Conservation (phyloP, 2,329 filamentous ascomycete genomes). For the Fusarium algeriense region DNA sequence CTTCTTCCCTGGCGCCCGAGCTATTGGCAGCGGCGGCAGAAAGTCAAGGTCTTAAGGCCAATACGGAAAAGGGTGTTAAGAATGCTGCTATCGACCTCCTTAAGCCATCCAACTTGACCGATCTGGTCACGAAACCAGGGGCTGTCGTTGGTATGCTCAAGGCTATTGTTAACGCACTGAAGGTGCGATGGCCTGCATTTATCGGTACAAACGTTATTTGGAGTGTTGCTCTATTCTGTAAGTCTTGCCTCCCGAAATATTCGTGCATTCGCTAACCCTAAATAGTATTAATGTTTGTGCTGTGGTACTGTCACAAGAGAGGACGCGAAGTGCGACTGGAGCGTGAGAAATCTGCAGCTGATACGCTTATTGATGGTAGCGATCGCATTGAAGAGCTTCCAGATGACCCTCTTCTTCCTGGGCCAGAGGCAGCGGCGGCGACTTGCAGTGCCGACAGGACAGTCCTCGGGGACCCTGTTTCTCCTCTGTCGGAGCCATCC, state of each 20-base stretch:
- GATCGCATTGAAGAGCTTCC: slow-evolving; percentile 63
- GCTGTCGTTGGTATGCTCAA: slow-evolving; percentile 85
- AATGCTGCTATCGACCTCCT: slow-evolving; percentile 75
- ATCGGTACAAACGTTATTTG: slow-evolving; percentile 92
- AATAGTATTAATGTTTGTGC: slow-evolving; percentile 86
- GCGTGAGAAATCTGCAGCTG: slow-evolving; percentile 59
- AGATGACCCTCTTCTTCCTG: slow-evolving; percentile 60
- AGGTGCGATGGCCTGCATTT: slow-evolving; percentile 88
- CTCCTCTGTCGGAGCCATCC: slow-evolving; percentile 33
- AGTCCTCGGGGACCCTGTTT: slow-evolving; percentile 34
- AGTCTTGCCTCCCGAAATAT: slow-evolving; percentile 51
- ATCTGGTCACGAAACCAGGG: slow-evolving; percentile 87
- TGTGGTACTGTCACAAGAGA: slow-evolving; percentile 99
- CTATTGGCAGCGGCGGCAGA: slow-evolving; percentile 83
- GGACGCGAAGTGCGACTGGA: slow-evolving; percentile 87
- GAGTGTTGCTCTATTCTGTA: slow-evolving; percentile 88
- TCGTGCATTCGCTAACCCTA: neutral
- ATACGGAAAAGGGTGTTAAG: slow-evolving; percentile 68
- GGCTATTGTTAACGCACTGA: slow-evolving; percentile 90
- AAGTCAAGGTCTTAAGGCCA: slow-evolving; percentile 73
- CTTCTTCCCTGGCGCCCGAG: slow-evolving; percentile 81
- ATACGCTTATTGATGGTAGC: slow-evolving; percentile 53
- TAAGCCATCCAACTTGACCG: slow-evolving; percentile 78
- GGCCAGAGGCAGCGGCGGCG: slow-evolving; percentile 40
- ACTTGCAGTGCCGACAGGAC: slow-evolving; percentile 10